Evolutionary conservation across 116 monocot species (phyloP).

Genomic region (Iris pallida): DNA sequence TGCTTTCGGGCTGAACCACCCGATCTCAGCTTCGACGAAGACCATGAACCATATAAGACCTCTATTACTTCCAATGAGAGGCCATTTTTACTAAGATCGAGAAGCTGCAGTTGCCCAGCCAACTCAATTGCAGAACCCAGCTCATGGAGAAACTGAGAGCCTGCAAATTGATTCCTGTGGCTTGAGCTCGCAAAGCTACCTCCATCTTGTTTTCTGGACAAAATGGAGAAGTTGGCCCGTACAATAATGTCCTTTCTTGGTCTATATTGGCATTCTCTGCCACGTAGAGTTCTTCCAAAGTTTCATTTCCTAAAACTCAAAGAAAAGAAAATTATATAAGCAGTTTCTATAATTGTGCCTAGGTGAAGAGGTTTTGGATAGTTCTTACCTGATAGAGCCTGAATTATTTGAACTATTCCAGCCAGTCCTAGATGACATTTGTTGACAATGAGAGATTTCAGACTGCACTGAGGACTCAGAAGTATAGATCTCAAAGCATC

Average conservation of each 20-base stretch:
- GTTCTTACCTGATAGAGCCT: constrained; percentile 59
- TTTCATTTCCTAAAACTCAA: constrained; percentile 48
- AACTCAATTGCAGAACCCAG: constrained; percentile 27
- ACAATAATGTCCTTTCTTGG: constrained; percentile 25
- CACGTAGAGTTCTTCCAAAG: constrained; percentile 73
- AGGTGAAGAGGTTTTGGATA: constrained; percentile 1
- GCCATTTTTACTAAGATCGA: constrained; percentile 57
- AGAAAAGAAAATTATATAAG: not conserved
- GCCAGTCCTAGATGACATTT: constrained; percentile 64
- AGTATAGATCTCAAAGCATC: constrained; percentile 47
- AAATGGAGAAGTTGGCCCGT: constrained; percentile 4
- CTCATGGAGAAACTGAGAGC: constrained; percentile 28
- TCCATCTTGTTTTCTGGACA: constrained; percentile 8
- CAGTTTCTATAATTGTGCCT: not conserved
- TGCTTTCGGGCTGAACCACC: constrained; percentile 36
- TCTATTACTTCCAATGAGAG: constrained; percentile 34
- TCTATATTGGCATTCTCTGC: constrained; percentile 49
- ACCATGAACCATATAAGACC: constrained; percentile 50
- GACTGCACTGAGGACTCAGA: constrained; percentile 42
- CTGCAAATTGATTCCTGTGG: constrained; percentile 6
- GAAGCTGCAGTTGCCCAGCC: constrained; percentile 36
- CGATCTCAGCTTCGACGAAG: constrained; percentile 22
- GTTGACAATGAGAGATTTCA: constrained; percentile 57
- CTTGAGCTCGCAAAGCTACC: constrained; percentile 35
- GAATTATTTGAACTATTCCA: constrained; percentile 56